Evolutionary conservation across 169 alveolate species (phyloP).

Genomic region (Plasmodium gonderi): DNA sequence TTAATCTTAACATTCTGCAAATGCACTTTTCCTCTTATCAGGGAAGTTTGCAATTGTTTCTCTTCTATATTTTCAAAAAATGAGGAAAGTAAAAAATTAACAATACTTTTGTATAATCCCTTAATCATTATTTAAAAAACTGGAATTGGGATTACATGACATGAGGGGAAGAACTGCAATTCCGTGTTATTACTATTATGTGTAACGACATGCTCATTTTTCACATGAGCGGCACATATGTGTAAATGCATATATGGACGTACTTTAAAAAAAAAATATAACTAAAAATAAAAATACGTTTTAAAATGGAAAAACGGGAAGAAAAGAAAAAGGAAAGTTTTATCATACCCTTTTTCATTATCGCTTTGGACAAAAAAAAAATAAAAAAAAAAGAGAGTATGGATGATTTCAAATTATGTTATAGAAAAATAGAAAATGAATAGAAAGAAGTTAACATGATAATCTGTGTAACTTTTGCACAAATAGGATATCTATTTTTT

Average conservation of each 20-base stretch:
- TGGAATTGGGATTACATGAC: not conserved
- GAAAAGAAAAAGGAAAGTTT: not conserved
- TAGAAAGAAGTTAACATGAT: no score
- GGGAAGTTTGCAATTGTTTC: conserved; percentile 56
- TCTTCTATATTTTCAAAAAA: conserved; percentile 67
- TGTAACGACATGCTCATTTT: not conserved
- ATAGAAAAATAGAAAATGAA: no score
- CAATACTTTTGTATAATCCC: conserved; percentile 58
- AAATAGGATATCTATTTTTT: no score
- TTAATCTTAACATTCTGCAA: conserved; percentile 63
- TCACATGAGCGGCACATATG: not conserved
- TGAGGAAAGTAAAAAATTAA: conserved; percentile 51
- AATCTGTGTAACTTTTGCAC: not conserved
- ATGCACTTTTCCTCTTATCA: conserved; percentile 56
- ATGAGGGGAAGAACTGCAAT: not conserved
- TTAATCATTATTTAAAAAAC: conserved; percentile 30
- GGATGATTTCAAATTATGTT: no score
- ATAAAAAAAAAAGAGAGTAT: not conserved
- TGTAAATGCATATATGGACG: not conserved
- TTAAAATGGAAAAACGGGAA: not conserved
- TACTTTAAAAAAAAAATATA: not conserved
- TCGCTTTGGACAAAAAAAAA: conserved; percentile 26
- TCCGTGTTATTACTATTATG: not conserved
- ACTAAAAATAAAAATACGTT: not conserved
- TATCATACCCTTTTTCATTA: not conserved